These are phyloP conservation scores for Begonia loranthoides DNA, from an alignment of 306 rosid genomes.

Conservation along the genomic window DNA sequence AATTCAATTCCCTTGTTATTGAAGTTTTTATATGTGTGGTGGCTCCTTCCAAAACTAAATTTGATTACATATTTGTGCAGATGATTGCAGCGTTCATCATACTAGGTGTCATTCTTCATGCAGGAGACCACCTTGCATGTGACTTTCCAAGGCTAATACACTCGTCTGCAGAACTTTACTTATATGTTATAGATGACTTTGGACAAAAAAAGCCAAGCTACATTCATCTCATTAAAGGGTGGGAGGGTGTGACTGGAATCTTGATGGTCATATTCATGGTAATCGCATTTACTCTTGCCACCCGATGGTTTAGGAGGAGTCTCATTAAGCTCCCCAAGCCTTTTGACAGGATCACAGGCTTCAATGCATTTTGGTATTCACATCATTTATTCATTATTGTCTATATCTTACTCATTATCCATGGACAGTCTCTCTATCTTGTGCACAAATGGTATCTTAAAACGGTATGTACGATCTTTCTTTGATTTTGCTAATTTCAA, in stretches of 20 bases:
- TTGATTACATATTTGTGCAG: conserved; percentile 19
- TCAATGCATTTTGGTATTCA: conserved; percentile 97
- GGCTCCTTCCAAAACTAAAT: too few relatives aligned
- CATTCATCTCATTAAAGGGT: conserved; percentile 36
- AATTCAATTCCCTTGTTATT: too few relatives aligned
- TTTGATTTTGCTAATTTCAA: background rate
- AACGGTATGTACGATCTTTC: conserved; percentile 46
- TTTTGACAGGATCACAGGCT: conserved; percentile 81
- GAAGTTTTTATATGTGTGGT: too few relatives aligned
- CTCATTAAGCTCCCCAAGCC: conserved; percentile 85
- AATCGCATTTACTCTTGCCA: conserved; percentile 83
- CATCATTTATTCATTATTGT: conserved; percentile 94
- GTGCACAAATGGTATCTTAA: conserved; percentile 53
- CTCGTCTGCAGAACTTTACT: conserved; percentile 24
- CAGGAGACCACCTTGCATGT: conserved; percentile 86
- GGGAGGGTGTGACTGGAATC: conserved; percentile 84
- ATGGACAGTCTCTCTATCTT: conserved; percentile 61
- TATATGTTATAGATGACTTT: conserved; percentile 35
- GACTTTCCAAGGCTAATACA: conserved; percentile 68
- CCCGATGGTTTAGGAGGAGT: conserved; percentile 81
- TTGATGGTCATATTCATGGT: conserved; percentile 65
- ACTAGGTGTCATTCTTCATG: conserved; percentile 78
- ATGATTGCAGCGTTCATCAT: conserved; percentile 76
- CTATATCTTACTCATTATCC: conserved; percentile 67
- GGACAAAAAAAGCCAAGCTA: conserved; percentile 61